Conservation (phyloP, 306 rosid species). For the Pyrus bretschneideri region DNA sequence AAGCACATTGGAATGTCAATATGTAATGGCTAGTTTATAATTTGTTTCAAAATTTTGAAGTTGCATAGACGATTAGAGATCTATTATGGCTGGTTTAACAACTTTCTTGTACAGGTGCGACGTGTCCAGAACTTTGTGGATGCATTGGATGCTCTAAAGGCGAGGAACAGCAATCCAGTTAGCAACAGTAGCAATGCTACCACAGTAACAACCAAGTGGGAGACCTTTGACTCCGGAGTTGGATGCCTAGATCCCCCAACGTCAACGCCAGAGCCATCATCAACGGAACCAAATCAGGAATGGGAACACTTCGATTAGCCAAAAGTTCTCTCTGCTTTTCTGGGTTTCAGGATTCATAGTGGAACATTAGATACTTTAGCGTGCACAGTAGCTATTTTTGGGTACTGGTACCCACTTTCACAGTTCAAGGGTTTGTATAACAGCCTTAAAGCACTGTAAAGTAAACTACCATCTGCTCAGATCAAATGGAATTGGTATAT, state of each 20-base stretch:
- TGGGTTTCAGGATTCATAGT: background rate
- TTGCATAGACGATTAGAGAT: background rate
- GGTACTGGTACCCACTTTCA: slow-evolving; percentile 1
- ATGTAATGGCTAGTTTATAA: background rate
- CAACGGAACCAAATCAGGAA: slow-evolving; percentile 39
- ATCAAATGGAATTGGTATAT: background rate
- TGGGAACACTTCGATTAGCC: slow-evolving; percentile 46
- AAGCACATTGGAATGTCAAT: background rate
- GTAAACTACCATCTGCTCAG: background rate
- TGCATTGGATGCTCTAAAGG: slow-evolving; percentile 51
- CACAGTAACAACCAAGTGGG: slow-evolving; percentile 62
- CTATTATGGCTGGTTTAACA: slow-evolving; percentile 6
- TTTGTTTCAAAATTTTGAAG: background rate
- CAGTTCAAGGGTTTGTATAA: slow-evolving; percentile 14
- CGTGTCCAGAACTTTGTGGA: slow-evolving; percentile 75
- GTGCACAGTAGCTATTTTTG: slow-evolving; percentile 15
- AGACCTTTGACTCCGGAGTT: slow-evolving; percentile 57
- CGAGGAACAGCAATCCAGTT: slow-evolving; percentile 44
- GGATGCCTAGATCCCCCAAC: slow-evolving; percentile 60
- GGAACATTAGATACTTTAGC: slow-evolving; percentile 3
- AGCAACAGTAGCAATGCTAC: slow-evolving; percentile 39
- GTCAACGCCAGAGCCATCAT: slow-evolving; percentile 36
- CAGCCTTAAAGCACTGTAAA: background rate
- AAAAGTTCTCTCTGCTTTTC: background rate
- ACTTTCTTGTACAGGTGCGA: slow-evolving; percentile 44